These are phyloP conservation scores for Dictyostelium firmibasis DNA, from an alignment of 78 protist genomes.

Conservation along the genomic window DNA sequence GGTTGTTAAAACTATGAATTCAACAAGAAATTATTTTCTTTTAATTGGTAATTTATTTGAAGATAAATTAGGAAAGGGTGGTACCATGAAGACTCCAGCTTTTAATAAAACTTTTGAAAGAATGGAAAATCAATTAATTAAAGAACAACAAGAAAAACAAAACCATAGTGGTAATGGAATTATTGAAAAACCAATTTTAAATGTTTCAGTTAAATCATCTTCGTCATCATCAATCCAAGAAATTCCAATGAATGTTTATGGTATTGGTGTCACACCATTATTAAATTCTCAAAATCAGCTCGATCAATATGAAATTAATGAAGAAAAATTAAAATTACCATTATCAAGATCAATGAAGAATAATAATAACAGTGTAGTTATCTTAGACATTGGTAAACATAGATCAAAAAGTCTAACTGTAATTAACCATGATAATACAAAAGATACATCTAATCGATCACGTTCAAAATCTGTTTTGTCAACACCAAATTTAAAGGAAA, in stretches of 20 bases:
- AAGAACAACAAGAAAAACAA: not conserved
- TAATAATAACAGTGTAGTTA: not conserved
- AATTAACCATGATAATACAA: not conserved
- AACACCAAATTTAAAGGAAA: not conserved
- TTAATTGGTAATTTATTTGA: conserved; percentile 45
- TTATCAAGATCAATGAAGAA: not conserved
- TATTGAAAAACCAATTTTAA: not conserved
- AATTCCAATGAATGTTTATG: not conserved
- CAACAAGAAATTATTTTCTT: not conserved
- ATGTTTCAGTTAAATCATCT: not conserved
- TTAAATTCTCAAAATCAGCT: not conserved
- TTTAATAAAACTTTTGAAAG: not conserved
- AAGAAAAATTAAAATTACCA: not conserved
- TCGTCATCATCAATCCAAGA: not conserved
- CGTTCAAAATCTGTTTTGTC: not conserved
- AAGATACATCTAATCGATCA: not conserved
- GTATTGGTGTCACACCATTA: not conserved
- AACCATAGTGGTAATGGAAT: not conserved
- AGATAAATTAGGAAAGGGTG: not conserved
- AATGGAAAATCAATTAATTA: not conserved
- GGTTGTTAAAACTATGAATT: not conserved
- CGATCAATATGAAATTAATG: not conserved
- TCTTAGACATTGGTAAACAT: not conserved
- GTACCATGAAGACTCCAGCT: not conserved
- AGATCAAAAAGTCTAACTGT: not conserved